Base-by-base conservation (phyloP, 148 eudicot genomes). In the Mesembryanthemum crystallinum region DNA sequence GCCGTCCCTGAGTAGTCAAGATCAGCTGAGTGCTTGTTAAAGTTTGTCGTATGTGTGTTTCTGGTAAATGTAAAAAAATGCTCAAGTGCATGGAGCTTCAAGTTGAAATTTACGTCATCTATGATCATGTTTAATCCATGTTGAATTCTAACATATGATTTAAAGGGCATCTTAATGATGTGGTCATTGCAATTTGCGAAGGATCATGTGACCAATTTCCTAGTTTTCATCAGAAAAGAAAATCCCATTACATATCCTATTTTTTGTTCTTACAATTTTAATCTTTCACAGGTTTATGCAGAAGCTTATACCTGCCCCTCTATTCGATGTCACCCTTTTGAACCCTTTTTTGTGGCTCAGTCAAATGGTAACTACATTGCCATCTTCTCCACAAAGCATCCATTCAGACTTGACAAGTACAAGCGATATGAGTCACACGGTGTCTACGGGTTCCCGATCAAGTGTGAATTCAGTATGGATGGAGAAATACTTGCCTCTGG, bases 351-450 rank as follows among this genome's bases (percentile, higher is more conserved):
- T 74, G 84, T 91, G 42, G 98, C 94, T 30, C 97, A 93, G 78
- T 91, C 98, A 65, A 89, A 93, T 59, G 98, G 94, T 17, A 89
- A 91, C 83, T 91, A 93, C 84, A 91, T 88, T 11, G 97, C 97
- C 58, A 91, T 90, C 12, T 88, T 94, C 81, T 94, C 92, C 42
- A 78, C 90, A 12, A 90, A 82, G 72, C 85, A 86, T 57, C 94
- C 94, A 28, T 94, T 82, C 77, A 91, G 78, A 78, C 84, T 94
- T 23, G 88, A 93, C 84, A 93, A 88, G 80, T 93, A 86, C 91
- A 87, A 79, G 82, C 83, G 98, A 60, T 91, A 83, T 69, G 92
- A 88, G 71, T 77, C 88, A 54, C 98, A 91, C 58, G 88, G 84
- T 0, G 91, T 91, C 39, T 88, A 88, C 49, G 97, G 95, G 13